Evolutionary conservation across 106 monocot genomes (phyloP).

Genomic region (Dendrobium nobile): DNA sequence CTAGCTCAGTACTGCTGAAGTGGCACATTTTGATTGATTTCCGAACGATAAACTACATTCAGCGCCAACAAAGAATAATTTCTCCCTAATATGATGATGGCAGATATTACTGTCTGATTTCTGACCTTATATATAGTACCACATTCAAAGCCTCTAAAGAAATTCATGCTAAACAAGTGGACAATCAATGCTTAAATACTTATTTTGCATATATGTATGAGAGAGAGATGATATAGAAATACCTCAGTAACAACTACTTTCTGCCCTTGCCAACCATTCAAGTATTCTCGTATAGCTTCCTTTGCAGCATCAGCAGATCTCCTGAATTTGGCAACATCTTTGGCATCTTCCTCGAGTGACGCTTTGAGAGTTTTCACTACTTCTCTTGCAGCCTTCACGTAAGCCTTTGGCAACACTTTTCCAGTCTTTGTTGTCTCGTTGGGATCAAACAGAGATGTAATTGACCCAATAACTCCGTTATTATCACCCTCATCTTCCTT

Average conservation of each 20-base stretch:
- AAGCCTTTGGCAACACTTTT: constrained; percentile 81
- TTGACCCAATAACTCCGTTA: constrained; percentile 38
- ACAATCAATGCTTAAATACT: too few relatives aligned
- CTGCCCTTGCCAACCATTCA: constrained; percentile 83
- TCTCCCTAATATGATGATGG: too few relatives aligned
- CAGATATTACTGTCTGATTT: too few relatives aligned
- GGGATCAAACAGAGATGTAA: constrained; percentile 74
- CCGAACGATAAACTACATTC: too few relatives aligned
- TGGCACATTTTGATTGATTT: too few relatives aligned
- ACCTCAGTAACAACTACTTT: constrained; percentile 60
- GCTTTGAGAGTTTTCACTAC: constrained; percentile 81
- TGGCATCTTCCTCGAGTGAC: constrained; percentile 67
- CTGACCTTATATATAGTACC: too few relatives aligned
- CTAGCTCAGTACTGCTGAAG: too few relatives aligned
- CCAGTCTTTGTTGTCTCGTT: constrained; percentile 89
- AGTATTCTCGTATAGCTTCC: constrained; percentile 78
- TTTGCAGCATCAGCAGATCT: constrained; percentile 91
- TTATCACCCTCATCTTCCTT: constrained; percentile 26
- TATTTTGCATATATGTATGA: neutral
- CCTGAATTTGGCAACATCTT: constrained; percentile 72
- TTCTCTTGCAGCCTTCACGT: constrained; percentile 77
- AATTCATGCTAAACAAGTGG: too few relatives aligned
- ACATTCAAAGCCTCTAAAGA: too few relatives aligned
- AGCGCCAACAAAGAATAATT: too few relatives aligned
- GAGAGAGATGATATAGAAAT: neutral